Evolutionary conservation across 2,329 filamentous ascomycete species (phyloP), one percentile per base, ranked within the genome.

Genomic region (Curvularia eragrostidis): DNA sequence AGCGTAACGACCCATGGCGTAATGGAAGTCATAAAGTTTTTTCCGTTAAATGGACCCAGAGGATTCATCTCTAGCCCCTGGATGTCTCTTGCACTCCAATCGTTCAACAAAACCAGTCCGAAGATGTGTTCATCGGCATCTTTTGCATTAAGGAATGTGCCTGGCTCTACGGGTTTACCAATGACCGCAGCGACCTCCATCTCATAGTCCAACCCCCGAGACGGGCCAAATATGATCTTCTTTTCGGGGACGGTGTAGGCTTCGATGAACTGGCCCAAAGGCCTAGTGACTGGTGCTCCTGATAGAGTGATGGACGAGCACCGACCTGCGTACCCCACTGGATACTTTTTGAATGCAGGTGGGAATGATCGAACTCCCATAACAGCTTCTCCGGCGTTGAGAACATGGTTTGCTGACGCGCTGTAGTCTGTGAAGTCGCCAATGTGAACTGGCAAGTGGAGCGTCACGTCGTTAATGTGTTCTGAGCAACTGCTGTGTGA

Each of bases 81-180:
- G 19, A 89, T 85, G 67, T 89, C 86, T n/a, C 86, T 78, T 19
- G 85, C 83, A 18, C 58, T 83, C 86, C 86, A 89, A 60, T 89
- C 86, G 61, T 89, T 89, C 12, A 89, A 66, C 36, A 89, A 72
- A 0, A 86, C 82, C n/a, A 87, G 77, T 0, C 87, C 86, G 68
- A 89, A 88, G 15, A 88, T 85, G 62, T 88, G 84, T 0, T 85
- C 79, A 15, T 77, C 73, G 0, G 80, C 79, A 5, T 81, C 69
- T 15, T 67, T 66, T n/a, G 81, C 78, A 7, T 76, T 60, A 23
- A 83, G 68, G 0, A 65, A 63, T 1, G 75, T 61, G 0, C 80
- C 80, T 7, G 74, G 71, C 1, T 74, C 64, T 0, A 81, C 65
- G 0, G 80, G 78, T 9, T 73, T 71, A 7, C 77, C 78, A 8